Evolutionary conservation across 805 yeast genomes (phyloP).

Genomic region (Maudiozyma saulgeensis): DNA sequence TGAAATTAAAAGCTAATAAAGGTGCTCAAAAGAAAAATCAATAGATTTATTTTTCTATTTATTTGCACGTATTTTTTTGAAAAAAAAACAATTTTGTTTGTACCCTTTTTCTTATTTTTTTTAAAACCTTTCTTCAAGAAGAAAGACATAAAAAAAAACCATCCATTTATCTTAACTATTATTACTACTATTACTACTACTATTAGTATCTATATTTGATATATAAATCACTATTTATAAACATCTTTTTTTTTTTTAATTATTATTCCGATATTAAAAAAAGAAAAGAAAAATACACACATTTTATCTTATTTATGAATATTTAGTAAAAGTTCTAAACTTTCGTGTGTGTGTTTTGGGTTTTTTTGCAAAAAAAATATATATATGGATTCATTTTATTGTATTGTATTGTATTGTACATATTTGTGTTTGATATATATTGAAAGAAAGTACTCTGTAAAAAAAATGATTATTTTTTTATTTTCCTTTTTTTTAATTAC

Average conservation of each 20-base stretch:
- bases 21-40: slow-evolving; percentile 26
- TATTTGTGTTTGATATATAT: too few species aligned
- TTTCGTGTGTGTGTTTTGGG: too few species aligned
- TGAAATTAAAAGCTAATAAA: slow-evolving; percentile 47
- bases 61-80: too few species aligned
- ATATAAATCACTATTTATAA: background rate
- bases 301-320: background rate
- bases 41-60: background rate
- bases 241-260: background rate
- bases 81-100: too few species aligned
- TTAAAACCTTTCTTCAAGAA: too few species aligned
- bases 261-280: background rate
- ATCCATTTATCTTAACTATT: background rate
- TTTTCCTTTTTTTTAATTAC: background rate
- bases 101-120: too few species aligned
- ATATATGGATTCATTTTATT: too few species aligned
- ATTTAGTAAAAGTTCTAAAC: background rate
- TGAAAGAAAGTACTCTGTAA: too few species aligned
- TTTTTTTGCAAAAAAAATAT: too few species aligned
- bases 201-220: background rate
- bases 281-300: background rate
- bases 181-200: background rate
- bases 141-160: too few species aligned
- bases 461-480: too few species aligned
- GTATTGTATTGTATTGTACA: background rate